Evolutionary conservation across 1,284 basidiomycete species (phyloP), one percentile per base, ranked within the genome.

Genomic region (Cutaneotrichosporon spelunceum): DNA sequence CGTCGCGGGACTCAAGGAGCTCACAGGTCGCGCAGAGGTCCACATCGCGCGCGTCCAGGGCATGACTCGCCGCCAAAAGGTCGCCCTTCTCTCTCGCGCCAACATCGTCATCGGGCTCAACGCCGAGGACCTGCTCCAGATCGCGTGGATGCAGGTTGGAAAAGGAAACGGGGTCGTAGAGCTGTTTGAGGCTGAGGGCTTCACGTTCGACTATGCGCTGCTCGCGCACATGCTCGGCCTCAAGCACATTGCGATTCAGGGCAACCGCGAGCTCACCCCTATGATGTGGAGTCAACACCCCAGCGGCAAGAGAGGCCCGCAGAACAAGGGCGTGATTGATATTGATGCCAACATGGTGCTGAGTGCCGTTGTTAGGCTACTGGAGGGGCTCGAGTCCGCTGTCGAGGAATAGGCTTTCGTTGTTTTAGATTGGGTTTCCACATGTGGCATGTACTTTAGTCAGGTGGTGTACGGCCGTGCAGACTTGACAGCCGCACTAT

Each of bases 11-110:
- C 70, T 78, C 45, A 72, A 70, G 59, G 54, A 60, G 1, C 60
- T 79, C 23, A 75, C 73, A 0, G 47, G 62, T 24, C 63, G 66
- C 13, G 75, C 76, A 27, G 77, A 78, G 58, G 68, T 79, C 19
- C 77, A 79, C 63, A 68, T 76, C 14, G 67, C 71, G 4, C 64
- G 68, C 48, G 4, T 74, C 4, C 59, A 61, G 23, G 54, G 62
- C 21, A 75, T 79, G 73, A 68, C 62, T n/a, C 59, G 61, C 30
- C 59, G 63, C 16, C 69, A 75, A 53, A 69, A 70, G 39, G 63
- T 75, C 6, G 66, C 70, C 24, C 54, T 79, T 19, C 61, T 76
- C 36, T 62, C 70, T 4, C 68, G 70, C 26, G 65, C 77, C 16
- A 60, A 74, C 67, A 63, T 78, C 27, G 26, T 78, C 16, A 62